These are phyloP conservation scores for Aspergillus kassunensis DNA, from an alignment of 495 filamentous ascomycete species.

Conservation along the genomic window DNA sequence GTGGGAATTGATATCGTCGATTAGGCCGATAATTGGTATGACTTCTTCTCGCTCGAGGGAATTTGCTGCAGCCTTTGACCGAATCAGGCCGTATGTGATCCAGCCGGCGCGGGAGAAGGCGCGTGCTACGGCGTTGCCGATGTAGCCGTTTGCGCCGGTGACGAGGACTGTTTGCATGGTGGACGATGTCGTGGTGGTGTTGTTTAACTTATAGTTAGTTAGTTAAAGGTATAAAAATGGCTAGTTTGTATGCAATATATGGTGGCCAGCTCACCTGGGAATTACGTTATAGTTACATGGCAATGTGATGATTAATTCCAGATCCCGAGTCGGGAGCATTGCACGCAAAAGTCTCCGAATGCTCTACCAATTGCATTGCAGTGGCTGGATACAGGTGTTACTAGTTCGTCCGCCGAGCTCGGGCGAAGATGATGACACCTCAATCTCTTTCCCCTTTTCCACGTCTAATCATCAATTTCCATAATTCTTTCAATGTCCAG, in stretches of 20 bases:
- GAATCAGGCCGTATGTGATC: conserved; percentile 10
- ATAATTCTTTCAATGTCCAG: neutral
- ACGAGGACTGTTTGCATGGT: conserved; percentile 10
- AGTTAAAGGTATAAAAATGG: too few relatives aligned
- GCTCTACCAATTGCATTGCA: too few relatives aligned
- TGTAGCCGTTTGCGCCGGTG: conserved; percentile 18
- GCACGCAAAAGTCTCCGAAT: too few relatives aligned
- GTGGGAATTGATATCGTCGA: conserved; percentile 6
- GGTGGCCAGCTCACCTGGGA: too few relatives aligned
- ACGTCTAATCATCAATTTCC: neutral
- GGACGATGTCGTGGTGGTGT: too few relatives aligned
- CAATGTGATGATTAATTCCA: too few relatives aligned
- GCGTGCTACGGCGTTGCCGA: conserved; percentile 14
- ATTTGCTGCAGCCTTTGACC: neutral
- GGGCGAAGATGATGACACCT: neutral
- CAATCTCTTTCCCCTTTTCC: neutral
- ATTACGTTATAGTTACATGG: too few relatives aligned
- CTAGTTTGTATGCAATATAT: too few relatives aligned
- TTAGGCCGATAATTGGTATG: conserved; percentile 7
- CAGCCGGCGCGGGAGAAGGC: conserved; percentile 15
- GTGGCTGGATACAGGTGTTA: too few relatives aligned
- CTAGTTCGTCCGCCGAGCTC: conserved; percentile 8
- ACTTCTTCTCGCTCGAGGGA: conserved; percentile 10
- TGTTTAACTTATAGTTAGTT: too few relatives aligned
- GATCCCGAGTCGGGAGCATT: too few relatives aligned